Evolutionary conservation across 1,284 basidiomycete genomes (phyloP), one percentile per base, ranked within the genome.

Genomic region (Apiotrichum veenhuisii): DNA sequence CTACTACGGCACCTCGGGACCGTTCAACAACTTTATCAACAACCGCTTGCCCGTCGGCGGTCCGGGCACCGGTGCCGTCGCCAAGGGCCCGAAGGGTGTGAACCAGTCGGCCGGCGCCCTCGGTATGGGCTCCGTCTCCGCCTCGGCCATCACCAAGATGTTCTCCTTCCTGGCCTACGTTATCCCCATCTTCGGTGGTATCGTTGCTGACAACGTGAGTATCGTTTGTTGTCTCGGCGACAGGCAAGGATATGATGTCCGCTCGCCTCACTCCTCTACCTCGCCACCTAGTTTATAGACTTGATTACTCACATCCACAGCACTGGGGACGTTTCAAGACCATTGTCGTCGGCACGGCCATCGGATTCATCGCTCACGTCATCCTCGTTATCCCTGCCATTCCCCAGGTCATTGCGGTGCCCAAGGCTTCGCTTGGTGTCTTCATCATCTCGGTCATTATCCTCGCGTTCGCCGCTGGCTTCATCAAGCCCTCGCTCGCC

Each of bases 261-360:
- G n/a, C n/a, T n/a, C n/a, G n/a, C n/a, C n/a, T n/a, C n/a, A n/a
- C n/a, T n/a, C n/a, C n/a, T n/a, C n/a, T n/a, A n/a, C n/a, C n/a
- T n/a, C n/a, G n/a, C n/a, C n/a, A n/a, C n/a, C n/a, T n/a, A n/a
- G n/a, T n/a, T n/a, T n/a, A n/a, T n/a, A n/a, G n/a, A n/a, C n/a
- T n/a, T n/a, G n/a, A n/a, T n/a, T n/a, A n/a, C n/a, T n/a, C n/a
- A n/a, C n/a, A n/a, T n/a, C 45, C 15, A 20, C 34, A 48, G 46
- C 81, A 83, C 52, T 84, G 49, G 80, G 87, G 87, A 44, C 83
- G 87, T 25, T 89, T 82, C 80, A 87, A 87, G 73, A 87, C 87
- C 1, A 81, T 88, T 60, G 81, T 80, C 60, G 74, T 82, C 55
- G 75, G 76, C 42, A 67, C 61, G 11, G 55, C 54, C 27, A 49